Evolutionary conservation across 352 stramenopile species (phyloP), one percentile per base, ranked within the genome.

Genomic region (Phytophthora hybrid): DNA sequence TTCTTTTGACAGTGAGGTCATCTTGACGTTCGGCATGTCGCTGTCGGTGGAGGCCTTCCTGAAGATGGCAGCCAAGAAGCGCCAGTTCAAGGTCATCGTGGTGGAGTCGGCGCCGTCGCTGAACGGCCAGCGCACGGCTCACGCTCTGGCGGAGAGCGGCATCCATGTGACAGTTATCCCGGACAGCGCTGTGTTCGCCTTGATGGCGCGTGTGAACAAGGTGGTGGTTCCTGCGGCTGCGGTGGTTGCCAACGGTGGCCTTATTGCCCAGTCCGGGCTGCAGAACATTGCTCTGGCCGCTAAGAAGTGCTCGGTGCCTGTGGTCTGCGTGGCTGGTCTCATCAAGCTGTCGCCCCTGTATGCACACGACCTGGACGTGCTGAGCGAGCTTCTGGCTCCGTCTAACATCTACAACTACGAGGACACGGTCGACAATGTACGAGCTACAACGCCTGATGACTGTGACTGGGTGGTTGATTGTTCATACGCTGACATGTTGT

Each of bases 131-230:
- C 73, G 77, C 14, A 92, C 87, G 90, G 97, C 95, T 8, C 93
- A 97, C 66, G 87, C 81, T 39, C 83, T 99, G 21, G 92, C 93
- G 10, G 82, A 97, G 75, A 90, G 87, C 31, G 95, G 93, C 8
- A 97, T 99, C 47, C 88, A 98, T 63, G 96, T 97, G 41, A 99
- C 95, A 31, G 87, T 99, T 18, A 99, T 99, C 78, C 93, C 93
- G 11, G 98, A 99, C 80, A 98, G 93, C 68, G 97, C 97, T 6
- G 96, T 99, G 41, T 99, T 98, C 75, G 97, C 97, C 14, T 96
- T 99, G 73, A 99, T 99, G 98, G 95, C 97, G 19, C 91, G 98
- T 26, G 97, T 99, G 37, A 99, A 99, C 87, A 99, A 99, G 81
- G 93, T 98, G 14, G 89, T 98, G 52, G 83, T 99, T n/a, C 93